Percentiles rank a stretch among this genome's conserved stretches.
These are phyloP conservation scores for Penicillium sp. DNA, from an alignment of 2,329 filamentous ascomycete species.

Conservation along the genomic window DNA sequence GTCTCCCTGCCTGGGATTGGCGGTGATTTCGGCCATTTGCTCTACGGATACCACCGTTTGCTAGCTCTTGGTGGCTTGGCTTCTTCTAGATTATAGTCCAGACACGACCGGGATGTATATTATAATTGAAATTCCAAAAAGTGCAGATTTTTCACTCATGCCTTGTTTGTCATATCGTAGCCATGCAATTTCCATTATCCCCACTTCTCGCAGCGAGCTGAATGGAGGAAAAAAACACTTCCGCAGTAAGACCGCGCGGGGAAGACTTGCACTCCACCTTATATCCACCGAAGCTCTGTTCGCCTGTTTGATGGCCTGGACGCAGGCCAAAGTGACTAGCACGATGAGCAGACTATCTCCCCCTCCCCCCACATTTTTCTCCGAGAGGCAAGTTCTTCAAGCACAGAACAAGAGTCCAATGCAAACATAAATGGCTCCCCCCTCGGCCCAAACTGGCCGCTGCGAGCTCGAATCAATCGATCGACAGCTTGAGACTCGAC, in stretches of 20 bases:
- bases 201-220: neutral
- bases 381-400: neutral
- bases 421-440: constrained; percentile 5
- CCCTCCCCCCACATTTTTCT: constrained; percentile 3
- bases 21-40: constrained; percentile 2
- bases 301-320: constrained; percentile 1
- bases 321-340: neutral
- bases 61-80: neutral
- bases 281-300: constrained; percentile 7
- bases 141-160: neutral
- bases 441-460: neutral
- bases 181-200: neutral
- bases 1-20: neutral
- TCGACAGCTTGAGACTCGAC: constrained; percentile 1
- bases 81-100: neutral
- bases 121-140: constrained; percentile 6
- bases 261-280: neutral
- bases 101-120: constrained; percentile 15
- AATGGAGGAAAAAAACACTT: constrained; percentile 19
- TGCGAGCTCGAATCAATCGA: neutral
- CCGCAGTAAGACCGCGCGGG: constrained; percentile 4
- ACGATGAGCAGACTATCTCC: neutral
- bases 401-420: neutral
- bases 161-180: neutral
- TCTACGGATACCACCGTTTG: constrained; percentile 5